Evolutionary conservation across 805 yeast genomes (phyloP), one percentile per base, ranked within the genome.

Genomic region (Cyberlindnera xylosilytica): DNA sequence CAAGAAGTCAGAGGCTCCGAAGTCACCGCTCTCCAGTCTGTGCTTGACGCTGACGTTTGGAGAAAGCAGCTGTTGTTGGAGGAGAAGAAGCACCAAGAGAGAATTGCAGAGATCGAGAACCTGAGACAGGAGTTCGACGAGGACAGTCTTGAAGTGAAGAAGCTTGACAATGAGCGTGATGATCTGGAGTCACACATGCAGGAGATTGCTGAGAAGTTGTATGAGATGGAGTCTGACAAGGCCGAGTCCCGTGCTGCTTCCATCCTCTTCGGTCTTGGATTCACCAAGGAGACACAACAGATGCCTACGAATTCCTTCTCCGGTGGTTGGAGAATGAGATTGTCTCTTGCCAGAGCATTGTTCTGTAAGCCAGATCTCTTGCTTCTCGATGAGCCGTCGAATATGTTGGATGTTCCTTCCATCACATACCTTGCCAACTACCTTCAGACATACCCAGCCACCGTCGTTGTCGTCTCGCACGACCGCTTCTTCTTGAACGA

Each of bases 271-370:
- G 99, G 99, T 61, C 73, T 93, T 49, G 99, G 99, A 43, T 93
- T 93, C 72, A 81, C 96, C 36, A 78, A 79, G 49, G 95, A 85
- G 56, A 77, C 97, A 6, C 99, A 93, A 64, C 68, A 72, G 36
- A 73, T 73, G 50, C 82, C 96, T 24, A 89, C 98, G 6, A 91
- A 88, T 52, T 76, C 89, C 20, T 93, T 93, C 64, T 89, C 97
- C 40, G 99, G 99, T 78, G 99, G 99, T 81, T 93, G 99, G 99
- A 84, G 99, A 77, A 93, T 93, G 99, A 86, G 99, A 73, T 76
- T 93, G 51, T 87, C 97, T n/a, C 75, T 93, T 47, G 99, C 99
- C 4, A 81, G 99, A 68, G 99, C 99, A 0, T 75, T 93, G 62
- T 93, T 93, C 75, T 91, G 97, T 76, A 83, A 88, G 62, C 99